Conservation (phyloP, 1,284 basidiomycete species). For the Schizophyllum commune region DNA sequence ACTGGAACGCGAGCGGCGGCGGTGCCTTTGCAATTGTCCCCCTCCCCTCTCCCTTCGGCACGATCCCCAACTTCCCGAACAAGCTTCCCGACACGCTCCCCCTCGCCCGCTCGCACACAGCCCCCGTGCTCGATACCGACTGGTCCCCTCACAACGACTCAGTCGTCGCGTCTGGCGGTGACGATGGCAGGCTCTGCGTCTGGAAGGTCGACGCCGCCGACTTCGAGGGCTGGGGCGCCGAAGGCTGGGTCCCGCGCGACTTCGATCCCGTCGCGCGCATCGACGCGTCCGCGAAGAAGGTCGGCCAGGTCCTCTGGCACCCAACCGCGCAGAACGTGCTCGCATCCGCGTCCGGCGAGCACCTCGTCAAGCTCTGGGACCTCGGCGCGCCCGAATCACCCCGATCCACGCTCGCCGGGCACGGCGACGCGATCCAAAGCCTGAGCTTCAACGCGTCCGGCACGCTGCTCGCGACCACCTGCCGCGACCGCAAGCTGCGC, state of each 20-base stretch:
- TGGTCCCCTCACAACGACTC: slow-evolving; percentile 95
- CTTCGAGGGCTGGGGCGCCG: slow-evolving; percentile 84
- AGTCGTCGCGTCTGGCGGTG: slow-evolving; percentile 84
- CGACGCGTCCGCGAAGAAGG: slow-evolving; percentile 74
- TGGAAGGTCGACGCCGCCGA: slow-evolving; percentile 71
- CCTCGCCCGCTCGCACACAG: slow-evolving; percentile 81
- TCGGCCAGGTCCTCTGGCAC: slow-evolving; percentile 94
- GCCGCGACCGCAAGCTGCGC: slow-evolving; percentile 87
- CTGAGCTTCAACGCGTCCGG: slow-evolving; percentile 83
- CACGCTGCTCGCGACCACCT: slow-evolving; percentile 71
- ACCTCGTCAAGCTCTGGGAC: slow-evolving; percentile 90
- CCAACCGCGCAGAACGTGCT: slow-evolving; percentile 87
- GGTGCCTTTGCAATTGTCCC: slow-evolving; percentile 94
- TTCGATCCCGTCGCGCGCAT: slow-evolving; percentile 76
- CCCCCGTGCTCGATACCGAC: slow-evolving; percentile 89
- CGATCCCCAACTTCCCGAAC: slow-evolving; percentile 51
- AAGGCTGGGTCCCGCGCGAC: slow-evolving; percentile 78
- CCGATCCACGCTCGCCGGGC: slow-evolving; percentile 60
- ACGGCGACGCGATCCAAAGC: slow-evolving; percentile 85
- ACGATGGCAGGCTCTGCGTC: slow-evolving; percentile 90
- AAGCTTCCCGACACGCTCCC: slow-evolving; percentile 93
- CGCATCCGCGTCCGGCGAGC: slow-evolving; percentile 83
- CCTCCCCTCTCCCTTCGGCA: slow-evolving; percentile 65
- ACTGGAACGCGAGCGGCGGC: slow-evolving; percentile 95
- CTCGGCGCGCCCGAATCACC: slow-evolving; percentile 63